phyloP scores from a whole-genome alignment of 805 yeast species.

The Kuraishia hungarica region DNA sequence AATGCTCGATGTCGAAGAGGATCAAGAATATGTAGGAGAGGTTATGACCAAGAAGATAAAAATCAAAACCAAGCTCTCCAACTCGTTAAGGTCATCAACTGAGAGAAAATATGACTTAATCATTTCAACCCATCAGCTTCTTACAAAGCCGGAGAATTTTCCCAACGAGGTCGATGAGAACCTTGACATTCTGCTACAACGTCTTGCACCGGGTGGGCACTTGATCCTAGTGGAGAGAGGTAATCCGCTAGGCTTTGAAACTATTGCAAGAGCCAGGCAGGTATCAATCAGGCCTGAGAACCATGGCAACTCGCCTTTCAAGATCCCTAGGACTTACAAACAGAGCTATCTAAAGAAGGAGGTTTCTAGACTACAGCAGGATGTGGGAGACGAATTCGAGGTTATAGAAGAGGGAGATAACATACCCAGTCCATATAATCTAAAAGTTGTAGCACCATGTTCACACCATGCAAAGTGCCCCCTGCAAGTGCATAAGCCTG shows the following conservation, averaged over 20 bases:
- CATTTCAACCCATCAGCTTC: constrained; percentile 72
- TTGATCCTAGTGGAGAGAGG: constrained; percentile 82
- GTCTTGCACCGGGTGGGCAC: constrained; percentile 73
- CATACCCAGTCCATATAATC: constrained; percentile 20
- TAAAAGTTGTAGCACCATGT: constrained; percentile 81
- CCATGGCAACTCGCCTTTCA: constrained; percentile 42
- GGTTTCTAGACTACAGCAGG: background rate
- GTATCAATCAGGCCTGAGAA: constrained; percentile 81
- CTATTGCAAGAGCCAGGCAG: constrained; percentile 85
- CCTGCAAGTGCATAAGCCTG: constrained; percentile 69
- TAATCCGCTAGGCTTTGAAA: constrained; percentile 81
- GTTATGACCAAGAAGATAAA: constrained; percentile 50
- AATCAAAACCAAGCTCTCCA: constrained; percentile 46
- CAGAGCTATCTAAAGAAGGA: constrained; percentile 38
- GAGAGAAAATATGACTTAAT: constrained; percentile 66
- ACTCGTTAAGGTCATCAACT: constrained; percentile 35
- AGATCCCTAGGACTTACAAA: constrained; percentile 63
- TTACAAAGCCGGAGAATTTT: constrained; percentile 49
- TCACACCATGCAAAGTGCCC: constrained; percentile 85
- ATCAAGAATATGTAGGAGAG: constrained; percentile 31
- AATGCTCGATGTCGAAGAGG: constrained; percentile 4
- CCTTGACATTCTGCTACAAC: constrained; percentile 46
- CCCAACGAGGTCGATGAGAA: constrained; percentile 69
- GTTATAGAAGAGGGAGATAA: constrained; percentile 11
- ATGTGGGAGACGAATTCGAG: constrained; percentile 4